Base-by-base conservation (phyloP, 495 filamentous ascomycete genomes). In the Hypoxylon cercidicola region DNA sequence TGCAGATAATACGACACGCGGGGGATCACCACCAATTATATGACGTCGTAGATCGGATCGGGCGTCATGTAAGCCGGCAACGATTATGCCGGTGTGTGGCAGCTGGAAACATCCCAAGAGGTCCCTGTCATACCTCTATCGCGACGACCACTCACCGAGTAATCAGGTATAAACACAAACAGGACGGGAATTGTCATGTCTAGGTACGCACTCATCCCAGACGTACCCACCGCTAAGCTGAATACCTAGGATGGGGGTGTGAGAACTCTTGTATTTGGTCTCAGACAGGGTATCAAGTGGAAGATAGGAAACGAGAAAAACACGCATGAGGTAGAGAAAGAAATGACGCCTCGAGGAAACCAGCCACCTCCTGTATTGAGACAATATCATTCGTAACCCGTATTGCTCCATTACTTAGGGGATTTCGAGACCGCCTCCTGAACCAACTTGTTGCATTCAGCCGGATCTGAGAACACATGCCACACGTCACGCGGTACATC, bases 381-480 rank as follows among this genome's bases (percentile, higher is more conserved):
- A 28, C 30, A 30, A 11, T 32, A 48, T 5, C 25, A 32, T 13
- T 43, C 20, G 39, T 13, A 40, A 37, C 7, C 44, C 16, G 16
- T 13, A 35, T 40, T 15, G 16, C 44, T 13, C 28, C 34, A 9
- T 7, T 44, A 43, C 37, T 40, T 16, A 25, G 39, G 23, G 23
- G 23, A 20, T 25, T 63, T 69, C 18, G 60, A 63, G 9, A 82
- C 71, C 3, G 72, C 69, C 60, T 76, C 71, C 12, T 78, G 69
- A 1, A 84, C 58, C 32, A 80, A 45, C 43, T 72, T 41, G 46
- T 68, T 62, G 66, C 82, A 84, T 75, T 96, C 92, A 32, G 79
- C 72, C 5, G 94, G 85, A 23, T 90, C 80, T 49, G 90, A 85
- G 78, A 96, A 97, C 1, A 93, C 86, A 68, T 85, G 84, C 93